phyloP scores from a whole-genome alignment of 768 basidiomycete genomes.

The Tylopilus balloui region DNA sequence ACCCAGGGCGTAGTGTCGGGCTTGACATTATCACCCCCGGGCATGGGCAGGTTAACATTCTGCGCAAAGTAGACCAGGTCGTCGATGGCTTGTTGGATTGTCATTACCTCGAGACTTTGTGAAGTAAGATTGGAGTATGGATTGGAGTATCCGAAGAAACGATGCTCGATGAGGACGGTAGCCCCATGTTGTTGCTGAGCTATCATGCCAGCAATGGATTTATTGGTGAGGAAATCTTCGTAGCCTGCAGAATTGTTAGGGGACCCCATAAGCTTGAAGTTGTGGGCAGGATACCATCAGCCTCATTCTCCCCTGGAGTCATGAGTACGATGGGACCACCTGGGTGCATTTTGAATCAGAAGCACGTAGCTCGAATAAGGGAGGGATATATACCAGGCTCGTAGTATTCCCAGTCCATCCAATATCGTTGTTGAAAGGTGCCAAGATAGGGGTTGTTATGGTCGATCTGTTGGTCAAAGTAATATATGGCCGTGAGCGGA shows the following conservation, averaged over 20 bases:
- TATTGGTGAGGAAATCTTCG: conserved; percentile 57
- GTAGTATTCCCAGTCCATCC: conserved; percentile 66
- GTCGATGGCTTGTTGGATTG: conserved; percentile 70
- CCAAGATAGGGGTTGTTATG: conserved; percentile 57
- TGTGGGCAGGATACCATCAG: conserved; percentile 30
- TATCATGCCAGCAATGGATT: conserved; percentile 58
- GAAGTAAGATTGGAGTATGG: conserved; percentile 57
- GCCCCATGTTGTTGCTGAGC: conserved; percentile 64
- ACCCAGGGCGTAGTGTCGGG: conserved; percentile 47
- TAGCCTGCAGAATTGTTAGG: conserved; percentile 18
- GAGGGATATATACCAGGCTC: conserved; percentile 37
- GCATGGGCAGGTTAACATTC: conserved; percentile 63
- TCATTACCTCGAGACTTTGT: conserved; percentile 54
- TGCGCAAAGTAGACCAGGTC: conserved; percentile 68
- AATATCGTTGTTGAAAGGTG: conserved; percentile 77
- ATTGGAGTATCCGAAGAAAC: conserved; percentile 75
- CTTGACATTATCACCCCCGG: conserved; percentile 55
- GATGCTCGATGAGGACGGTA: conserved; percentile 62
- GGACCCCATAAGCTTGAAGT: background rate
- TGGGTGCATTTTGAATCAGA: background rate
- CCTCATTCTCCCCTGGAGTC: conserved; percentile 65
- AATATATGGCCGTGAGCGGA: conserved; percentile 24
- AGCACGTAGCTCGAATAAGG: background rate
- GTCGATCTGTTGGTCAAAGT: conserved; percentile 36
- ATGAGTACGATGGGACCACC: conserved; percentile 26